Evolutionary conservation across 2,329 filamentous ascomycete genomes (phyloP), one percentile per base, ranked within the genome.

Genomic region (Parafenestella ontariensis): DNA sequence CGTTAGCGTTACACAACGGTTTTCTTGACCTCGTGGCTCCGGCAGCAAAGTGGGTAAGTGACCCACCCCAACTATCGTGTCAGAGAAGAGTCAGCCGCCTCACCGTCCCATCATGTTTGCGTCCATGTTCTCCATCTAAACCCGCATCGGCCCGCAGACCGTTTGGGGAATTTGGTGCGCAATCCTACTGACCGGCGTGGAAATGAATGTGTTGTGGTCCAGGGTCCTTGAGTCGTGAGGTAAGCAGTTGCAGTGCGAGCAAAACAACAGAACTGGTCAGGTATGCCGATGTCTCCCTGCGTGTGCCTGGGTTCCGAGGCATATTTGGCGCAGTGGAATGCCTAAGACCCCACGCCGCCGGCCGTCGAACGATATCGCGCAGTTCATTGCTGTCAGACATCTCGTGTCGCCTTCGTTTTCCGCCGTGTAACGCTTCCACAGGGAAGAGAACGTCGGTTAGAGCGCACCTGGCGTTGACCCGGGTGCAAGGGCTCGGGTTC

Each of bases 1-100:
- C 44, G 41, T 52, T 64, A 62, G 61, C 56, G 61, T 62, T 36
- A 37, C 53, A 46, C 47, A 64, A 64, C 61, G 61, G 61, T 46
- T 62, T 58, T 62, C 53, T 34, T 50, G 60, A 50, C 57, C 52
- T 62, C 40, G 48, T 59, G 60, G 55, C 45, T 51, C 53, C 49
- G 51, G 58, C 54, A n/a, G n/a, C n/a, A n/a, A n/a, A n/a, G n/a
- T 47, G 20, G 21, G 31, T 17, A 26, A 24, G 41, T 49, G 47
- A n/a, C n/a, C 31, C 40, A 61, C 55, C 60, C 60, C 60, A 50
- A n/a, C 60, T 54, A 54, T 51, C 45, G 55, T 58, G 58, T 59
- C 58, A 52, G 34, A 54, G 49, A 24, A 52, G 49, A 46, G 54
- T 53, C 55, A 56, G 55, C 55, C 55, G 52, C 49, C 47, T 45